Evolutionary conservation across 2,329 filamentous ascomycete genomes (phyloP), one percentile per base, ranked within the genome.

Genomic region (Blastomyces gilchristii): DNA sequence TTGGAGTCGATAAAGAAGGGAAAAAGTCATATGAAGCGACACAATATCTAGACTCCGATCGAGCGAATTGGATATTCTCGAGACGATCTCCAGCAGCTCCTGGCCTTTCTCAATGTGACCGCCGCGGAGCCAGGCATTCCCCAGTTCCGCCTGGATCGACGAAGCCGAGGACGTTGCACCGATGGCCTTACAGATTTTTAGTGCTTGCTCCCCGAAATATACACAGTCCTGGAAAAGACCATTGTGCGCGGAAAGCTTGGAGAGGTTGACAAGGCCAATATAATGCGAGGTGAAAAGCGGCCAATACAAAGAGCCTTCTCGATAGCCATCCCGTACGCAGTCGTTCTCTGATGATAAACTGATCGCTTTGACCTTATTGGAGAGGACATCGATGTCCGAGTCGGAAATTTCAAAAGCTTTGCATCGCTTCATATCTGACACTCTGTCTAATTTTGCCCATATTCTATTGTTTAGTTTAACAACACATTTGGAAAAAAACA

Each of bases 191-290:
- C 90, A 90, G 64, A 96, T 83, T 69, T 88, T 90, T 62, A 88
- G 80, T 0, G 91, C 91, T 69, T 94, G 89, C 68, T 97, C 88
- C 1, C 88, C 87, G 68, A 96, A 95, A 72, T 92, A 94, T 0
- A 93, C 78, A 1, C 93, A 93, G 73, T 97, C 93, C 65, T 90
- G 87, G 67, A 91, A 90, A 76, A 96, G 83, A 37, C 94, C 94
- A 66, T 94, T 84, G 67, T 96, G 88, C 0, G 88, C 85, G 68
- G 92, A 96, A 0, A 96, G 79, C 3, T 83, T 82, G 0, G 91
- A 91, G 2, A 96, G 82, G 63, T 91, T 87, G 64, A 87, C 76
- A 16, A 96, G 79, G 63, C 86, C 85, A 39, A 84, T 82, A 68
- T 91, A 87, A 25, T 97, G 81, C 0, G 87, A 85, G 37, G 85